Conservation (phyloP, 768 basidiomycete species). For the Boletellus sp. region DNA sequence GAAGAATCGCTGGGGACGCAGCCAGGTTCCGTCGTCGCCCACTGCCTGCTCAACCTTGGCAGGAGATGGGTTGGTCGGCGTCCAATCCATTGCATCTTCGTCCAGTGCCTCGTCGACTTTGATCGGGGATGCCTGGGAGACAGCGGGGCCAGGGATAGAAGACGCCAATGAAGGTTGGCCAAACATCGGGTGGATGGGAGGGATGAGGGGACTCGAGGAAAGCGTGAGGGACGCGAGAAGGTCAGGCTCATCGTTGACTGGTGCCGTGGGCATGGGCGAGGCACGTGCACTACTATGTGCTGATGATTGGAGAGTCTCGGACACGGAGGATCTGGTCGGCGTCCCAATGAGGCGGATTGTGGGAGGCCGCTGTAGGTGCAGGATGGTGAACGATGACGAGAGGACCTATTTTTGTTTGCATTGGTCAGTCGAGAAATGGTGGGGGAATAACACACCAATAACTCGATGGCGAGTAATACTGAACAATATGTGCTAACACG, state of each 20-base stretch:
- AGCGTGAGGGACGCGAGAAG: conserved; percentile 61
- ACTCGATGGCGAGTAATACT: conserved; percentile 46
- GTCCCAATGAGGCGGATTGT: conserved; percentile 66
- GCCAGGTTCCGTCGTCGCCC: conserved; percentile 43
- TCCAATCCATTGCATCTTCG: conserved; percentile 64
- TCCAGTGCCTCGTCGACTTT: conserved; percentile 28
- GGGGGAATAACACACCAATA: conserved; percentile 44
- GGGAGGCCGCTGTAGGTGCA: conserved; percentile 68
- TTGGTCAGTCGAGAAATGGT: neutral
- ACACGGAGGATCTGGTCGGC: conserved; percentile 35
- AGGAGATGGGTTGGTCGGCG: conserved; percentile 44
- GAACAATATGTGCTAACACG: conserved; percentile 46
- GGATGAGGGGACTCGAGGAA: conserved; percentile 58
- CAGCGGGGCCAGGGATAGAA: conserved; percentile 18
- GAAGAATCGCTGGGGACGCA: conserved; percentile 73
- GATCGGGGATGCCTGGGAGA: conserved; percentile 21
- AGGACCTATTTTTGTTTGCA: conserved; percentile 40
- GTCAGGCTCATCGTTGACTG: conserved; percentile 45
- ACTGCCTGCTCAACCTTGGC: conserved; percentile 20
- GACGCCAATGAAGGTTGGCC: conserved; percentile 60
- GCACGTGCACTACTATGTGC: conserved; percentile 17
- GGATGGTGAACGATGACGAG: conserved; percentile 46
- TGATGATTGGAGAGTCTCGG: conserved; percentile 40
- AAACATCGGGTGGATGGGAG: conserved; percentile 54
- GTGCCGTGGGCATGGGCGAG: conserved; percentile 24